Evolutionary conservation across 2,329 filamentous ascomycete genomes (phyloP), one percentile per base, ranked within the genome.

Genomic region (Trichophaea hybrida): DNA sequence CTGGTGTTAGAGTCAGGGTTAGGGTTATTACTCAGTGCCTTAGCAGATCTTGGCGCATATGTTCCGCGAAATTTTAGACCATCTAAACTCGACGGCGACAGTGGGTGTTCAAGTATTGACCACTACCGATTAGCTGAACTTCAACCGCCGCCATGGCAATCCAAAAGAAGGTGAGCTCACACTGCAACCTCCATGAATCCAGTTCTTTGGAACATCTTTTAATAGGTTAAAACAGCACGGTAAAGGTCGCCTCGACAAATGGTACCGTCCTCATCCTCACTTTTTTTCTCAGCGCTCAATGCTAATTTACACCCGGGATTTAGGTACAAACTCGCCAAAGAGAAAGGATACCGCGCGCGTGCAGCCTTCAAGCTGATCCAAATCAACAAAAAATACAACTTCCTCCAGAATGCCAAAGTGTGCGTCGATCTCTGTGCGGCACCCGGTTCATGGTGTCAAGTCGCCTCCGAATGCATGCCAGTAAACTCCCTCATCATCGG

Each of bases 321-420:
- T 5, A 66, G 64, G 64, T 98, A 97, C 75, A 91, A 90, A 72
- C 83, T 97, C 69, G 93, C 93, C 63, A 98, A 98, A 74, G 93
- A 98, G 73, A 97, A 96, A 74, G 93, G 93, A 64, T 98, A 96
- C 72, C 80, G 93, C 70, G 91, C 93, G 63, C 82, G 93, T 79
- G 90, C 93, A 68, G 90, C 93, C 59, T 97, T 97, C 80, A 98
- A 98, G 76, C 76, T 98, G 68, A 91, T 98, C 68, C 91, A 98
- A 73, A 77, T 98, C 69, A 98, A 98, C 77, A 96, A 97, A 75
- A 97, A 96, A 73, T 98, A 94, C 85, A 87, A 88, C 67, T 98
- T 98, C 74, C 77, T 98, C 68, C 89, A 97, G 74, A 91, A 94
- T 78, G 94, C 88, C 74, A 94, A 88, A 77, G 93, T 97, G 69